These are phyloP conservation scores for Fraxinus americana DNA, from an alignment of 257 asterid genomes.

Conservation along the genomic window DNA sequence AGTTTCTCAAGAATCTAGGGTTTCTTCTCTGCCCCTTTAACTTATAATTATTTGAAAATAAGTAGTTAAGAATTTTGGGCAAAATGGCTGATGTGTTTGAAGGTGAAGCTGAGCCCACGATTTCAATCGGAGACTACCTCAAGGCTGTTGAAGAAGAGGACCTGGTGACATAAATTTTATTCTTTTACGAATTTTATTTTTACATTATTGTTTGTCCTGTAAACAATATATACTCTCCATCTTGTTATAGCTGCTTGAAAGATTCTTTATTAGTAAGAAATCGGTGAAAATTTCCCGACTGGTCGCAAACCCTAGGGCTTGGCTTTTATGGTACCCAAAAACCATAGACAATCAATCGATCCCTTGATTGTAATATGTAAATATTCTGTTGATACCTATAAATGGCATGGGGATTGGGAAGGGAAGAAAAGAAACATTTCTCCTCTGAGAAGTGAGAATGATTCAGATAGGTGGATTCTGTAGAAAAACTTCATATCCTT, in stretches of 20 bases:
- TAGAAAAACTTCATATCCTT: not conserved
- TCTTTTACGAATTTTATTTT: not conserved
- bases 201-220: not conserved
- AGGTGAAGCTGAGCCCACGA: conserved; percentile 64
- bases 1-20: not conserved
- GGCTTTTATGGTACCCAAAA: not conserved
- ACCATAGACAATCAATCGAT: not conserved
- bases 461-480: not conserved
- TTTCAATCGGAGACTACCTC: conserved; percentile 74
- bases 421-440: not conserved
- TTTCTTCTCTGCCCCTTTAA: not conserved
- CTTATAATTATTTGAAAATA: not conserved
- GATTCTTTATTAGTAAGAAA: not conserved
- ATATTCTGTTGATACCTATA: not conserved
- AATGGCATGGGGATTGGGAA: not conserved
- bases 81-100: conserved; percentile 70
- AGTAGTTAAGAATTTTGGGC: not conserved
- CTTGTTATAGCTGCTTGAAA: not conserved
- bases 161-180: conserved; percentile 43
- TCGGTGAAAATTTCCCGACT: not conserved
- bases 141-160: conserved; percentile 81
- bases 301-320: conserved; percentile 2
- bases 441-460: not conserved
- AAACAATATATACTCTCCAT: no score
- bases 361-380: not conserved